Base-by-base conservation (phyloP, 2,329 filamentous ascomycete genomes). In the Penicillium brasilianum region DNA sequence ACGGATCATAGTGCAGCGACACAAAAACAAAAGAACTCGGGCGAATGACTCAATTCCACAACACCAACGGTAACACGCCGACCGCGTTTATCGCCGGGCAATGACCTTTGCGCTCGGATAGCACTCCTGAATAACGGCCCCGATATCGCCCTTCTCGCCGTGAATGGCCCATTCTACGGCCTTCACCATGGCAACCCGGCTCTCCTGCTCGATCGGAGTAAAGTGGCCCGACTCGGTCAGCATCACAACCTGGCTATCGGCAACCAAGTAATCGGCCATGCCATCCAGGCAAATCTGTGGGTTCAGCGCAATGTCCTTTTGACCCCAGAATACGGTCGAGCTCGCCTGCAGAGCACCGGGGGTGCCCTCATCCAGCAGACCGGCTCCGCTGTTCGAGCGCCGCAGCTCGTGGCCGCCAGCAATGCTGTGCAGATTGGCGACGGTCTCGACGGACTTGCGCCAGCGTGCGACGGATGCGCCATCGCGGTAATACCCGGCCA, bases 401-500 rank as follows among this genome's bases (percentile, higher is more conserved):
- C 71, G 72, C 14, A 69, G 59, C 34, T 70, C 69, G 11, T 67
- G 68, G 6, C 71, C 72, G 7, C 64, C 61, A n/a, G 77, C 70
- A 28, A 85, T 75, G 16, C 78, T 77, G 60, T 80, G 81, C 8
- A 85, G 76, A 3, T 76, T 77, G 14, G 80, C 76, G 20, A 85
- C 78, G 0, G 78, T 82, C 62, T 84, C 78, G 25, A 83, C 69
- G 1, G 81, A 82, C 66, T 85, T 85, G 36, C 76, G 73, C 85
- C 85, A 88, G 13, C 69, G 72, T 0, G 72, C 72, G 3, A 71
- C 61, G 20, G 78, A 72, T 0, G 84, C 74, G 2, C 80, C 80
- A 46, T 87, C 79, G 34, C 84, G 81, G 71, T 87, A 88, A 57
- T 86, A 81, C 13, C 77, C 73, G 25, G 84, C 80, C 68, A 83